A percentile compares a stretch with the other conserved stretches of the same genome.
Conservation (phyloP, 2,329 filamentous ascomycete species). For the Chrysosporium keratinophilum region DNA sequence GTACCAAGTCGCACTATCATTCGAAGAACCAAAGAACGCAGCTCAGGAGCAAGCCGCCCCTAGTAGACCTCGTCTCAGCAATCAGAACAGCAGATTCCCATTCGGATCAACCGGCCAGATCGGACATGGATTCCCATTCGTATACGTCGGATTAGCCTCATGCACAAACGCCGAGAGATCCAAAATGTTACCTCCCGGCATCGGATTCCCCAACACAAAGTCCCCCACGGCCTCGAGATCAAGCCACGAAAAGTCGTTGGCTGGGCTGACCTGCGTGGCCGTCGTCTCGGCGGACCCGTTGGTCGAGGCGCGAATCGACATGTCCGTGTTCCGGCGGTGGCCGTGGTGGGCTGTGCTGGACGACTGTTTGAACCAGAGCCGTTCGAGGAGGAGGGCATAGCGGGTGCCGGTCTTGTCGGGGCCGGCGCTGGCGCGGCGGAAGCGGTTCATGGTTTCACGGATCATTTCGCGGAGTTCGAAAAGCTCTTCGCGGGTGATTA, state of each 20-base stretch:
- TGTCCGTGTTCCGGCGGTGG: constrained; percentile 17
- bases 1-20: too few species aligned
- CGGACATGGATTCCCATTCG: constrained; percentile 30
- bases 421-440: constrained; percentile 49
- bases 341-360: constrained; percentile 19
- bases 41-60: too few species aligned
- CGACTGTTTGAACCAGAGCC: constrained; percentile 45
- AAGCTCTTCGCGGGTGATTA: constrained; percentile 47
- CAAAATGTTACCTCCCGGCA: constrained; percentile 27
- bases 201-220: constrained; percentile 42
- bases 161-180: constrained; percentile 28
- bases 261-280: constrained; percentile 34
- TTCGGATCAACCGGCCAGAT: constrained; percentile 31
- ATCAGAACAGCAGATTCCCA: constrained; percentile 24
- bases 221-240: constrained; percentile 52
- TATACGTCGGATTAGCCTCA: constrained; percentile 22
- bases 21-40: too few species aligned
- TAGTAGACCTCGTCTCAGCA: too few species aligned
- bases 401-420: constrained; percentile 51
- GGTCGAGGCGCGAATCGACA: constrained; percentile 18
- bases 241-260: constrained; percentile 53
- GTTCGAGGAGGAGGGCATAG: constrained; percentile 50
- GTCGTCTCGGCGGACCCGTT: constrained; percentile 29
- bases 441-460: constrained; percentile 47
- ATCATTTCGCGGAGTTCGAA: constrained; percentile 49